phyloP scores from a whole-genome alignment of 129 eudicot genomes.

The Tagetes erecta region DNA sequence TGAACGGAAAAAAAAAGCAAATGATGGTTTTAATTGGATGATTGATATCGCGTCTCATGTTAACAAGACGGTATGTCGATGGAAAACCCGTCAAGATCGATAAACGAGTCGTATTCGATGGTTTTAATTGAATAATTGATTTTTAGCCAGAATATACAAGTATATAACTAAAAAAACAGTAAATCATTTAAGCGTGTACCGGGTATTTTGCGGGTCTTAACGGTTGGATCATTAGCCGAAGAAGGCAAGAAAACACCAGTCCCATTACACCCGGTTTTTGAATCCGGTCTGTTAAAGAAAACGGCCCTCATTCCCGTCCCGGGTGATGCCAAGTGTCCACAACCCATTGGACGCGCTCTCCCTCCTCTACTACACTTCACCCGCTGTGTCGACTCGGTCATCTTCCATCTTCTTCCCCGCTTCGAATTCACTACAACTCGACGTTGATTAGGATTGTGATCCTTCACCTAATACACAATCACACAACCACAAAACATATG shows the following conservation, averaged over 20 bases:
- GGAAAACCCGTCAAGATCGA: too few relatives aligned
- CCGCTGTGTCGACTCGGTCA: slow-evolving; percentile 40
- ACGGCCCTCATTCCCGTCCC: slow-evolving; percentile 63
- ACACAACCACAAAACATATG: slow-evolving; percentile 13
- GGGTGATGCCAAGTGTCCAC: background rate
- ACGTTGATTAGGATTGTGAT: slow-evolving; percentile 30
- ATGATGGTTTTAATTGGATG: too few relatives aligned
- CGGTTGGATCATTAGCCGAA: slow-evolving; percentile 1
- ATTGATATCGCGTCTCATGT: too few relatives aligned
- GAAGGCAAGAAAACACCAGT: slow-evolving; percentile 65
- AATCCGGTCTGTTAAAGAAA: slow-evolving; percentile 43
- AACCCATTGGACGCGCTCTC: background rate
- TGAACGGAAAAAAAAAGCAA: too few relatives aligned
- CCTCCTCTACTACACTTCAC: background rate
- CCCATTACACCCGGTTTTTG: slow-evolving; percentile 36
- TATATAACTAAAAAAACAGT: too few relatives aligned
- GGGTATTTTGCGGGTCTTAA: slow-evolving; percentile 36
- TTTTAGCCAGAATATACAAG: too few relatives aligned
- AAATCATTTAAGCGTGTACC: slow-evolving; percentile 28
- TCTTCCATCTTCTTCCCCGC: slow-evolving; percentile 30
- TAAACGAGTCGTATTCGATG: too few relatives aligned
- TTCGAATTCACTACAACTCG: background rate
- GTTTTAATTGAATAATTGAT: too few relatives aligned
- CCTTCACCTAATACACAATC: slow-evolving; percentile 4
- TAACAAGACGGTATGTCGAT: too few relatives aligned